A percentile compares a stretch with the other conserved stretches of the same genome.
These are phyloP conservation scores for Sporothrix phasma DNA, from an alignment of 2,329 filamentous ascomycete species.

Conservation along the genomic window DNA sequence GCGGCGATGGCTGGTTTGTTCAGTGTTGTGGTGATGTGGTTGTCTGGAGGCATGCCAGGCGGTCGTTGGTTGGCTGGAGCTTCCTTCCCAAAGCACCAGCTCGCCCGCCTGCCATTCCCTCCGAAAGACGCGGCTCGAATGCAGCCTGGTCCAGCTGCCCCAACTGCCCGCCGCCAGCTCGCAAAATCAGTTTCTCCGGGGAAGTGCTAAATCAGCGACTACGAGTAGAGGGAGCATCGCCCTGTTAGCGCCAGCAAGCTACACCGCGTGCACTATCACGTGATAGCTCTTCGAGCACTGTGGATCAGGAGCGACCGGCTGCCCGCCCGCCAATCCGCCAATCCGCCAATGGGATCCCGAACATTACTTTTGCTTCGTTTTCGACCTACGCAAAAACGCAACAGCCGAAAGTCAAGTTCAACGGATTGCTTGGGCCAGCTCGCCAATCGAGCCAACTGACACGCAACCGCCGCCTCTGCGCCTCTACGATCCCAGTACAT, in stretches of 20 bases:
- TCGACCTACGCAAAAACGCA: slow-evolving; percentile 17
- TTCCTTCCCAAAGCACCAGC: slow-evolving; percentile 12
- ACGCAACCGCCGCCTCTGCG: neutral
- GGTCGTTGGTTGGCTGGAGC: slow-evolving; percentile 6
- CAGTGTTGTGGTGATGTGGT: slow-evolving; percentile 5
- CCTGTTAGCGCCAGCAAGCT: neutral
- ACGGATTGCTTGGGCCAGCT: slow-evolving; percentile 18
- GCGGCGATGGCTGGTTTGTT: slow-evolving; percentile 11
- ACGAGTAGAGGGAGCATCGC: neutral
- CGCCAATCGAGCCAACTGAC: slow-evolving; percentile 18
- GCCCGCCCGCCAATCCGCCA: neutral
- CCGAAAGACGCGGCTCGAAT: slow-evolving; percentile 32
- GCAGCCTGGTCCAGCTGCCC: slow-evolving; percentile 28
- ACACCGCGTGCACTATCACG: neutral
- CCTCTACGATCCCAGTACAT: neutral
- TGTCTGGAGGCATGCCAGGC: neutral
- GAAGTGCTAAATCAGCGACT: neutral
- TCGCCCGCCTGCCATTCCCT: neutral
- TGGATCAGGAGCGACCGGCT: neutral
- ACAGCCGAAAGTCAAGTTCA: slow-evolving; percentile 14
- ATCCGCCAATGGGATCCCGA: slow-evolving; percentile 17
- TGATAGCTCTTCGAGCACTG: neutral
- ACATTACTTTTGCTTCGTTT: slow-evolving; percentile 17
- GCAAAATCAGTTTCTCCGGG: slow-evolving; percentile 17
- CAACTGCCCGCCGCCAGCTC: neutral